A percentile compares a stretch with the other conserved stretches of the same genome.
Evolutionary conservation across 2,329 filamentous ascomycete species (phyloP).

Genomic region (Phyllosticta paracitricarpa): DNA sequence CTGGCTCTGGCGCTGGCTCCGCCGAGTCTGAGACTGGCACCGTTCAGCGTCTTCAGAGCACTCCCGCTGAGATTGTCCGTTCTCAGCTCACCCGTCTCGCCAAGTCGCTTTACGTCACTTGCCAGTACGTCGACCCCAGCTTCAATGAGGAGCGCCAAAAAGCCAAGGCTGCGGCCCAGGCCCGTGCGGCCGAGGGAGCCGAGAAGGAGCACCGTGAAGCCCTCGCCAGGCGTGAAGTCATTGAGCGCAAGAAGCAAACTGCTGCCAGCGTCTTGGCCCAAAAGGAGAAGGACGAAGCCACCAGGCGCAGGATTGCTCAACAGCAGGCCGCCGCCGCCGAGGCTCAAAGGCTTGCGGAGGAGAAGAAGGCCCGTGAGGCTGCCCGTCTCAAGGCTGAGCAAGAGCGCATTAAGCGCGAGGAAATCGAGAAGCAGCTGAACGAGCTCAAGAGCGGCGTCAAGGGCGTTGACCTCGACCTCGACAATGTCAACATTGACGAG

Average conservation of each 20-base stretch:
- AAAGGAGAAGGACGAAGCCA: constrained; percentile 87
- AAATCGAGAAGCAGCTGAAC: constrained; percentile 75
- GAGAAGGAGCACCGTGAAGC: constrained; percentile 83
- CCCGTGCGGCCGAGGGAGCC: constrained; percentile 76
- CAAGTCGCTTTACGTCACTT: constrained; percentile 84
- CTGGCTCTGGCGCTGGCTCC: constrained; percentile 74
- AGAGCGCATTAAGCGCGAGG: constrained; percentile 37
- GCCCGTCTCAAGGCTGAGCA: constrained; percentile 62
- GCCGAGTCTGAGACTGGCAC: constrained; percentile 75
- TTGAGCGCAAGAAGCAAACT: constrained; percentile 94
- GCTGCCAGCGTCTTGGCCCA: constrained; percentile 80
- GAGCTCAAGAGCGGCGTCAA: constrained; percentile 87
- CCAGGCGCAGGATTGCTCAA: constrained; percentile 74
- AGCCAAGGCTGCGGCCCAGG: constrained; percentile 69
- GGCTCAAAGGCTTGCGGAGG: constrained; percentile 76
- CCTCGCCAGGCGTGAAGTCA: constrained; percentile 76
- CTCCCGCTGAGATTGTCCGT: constrained; percentile 92
- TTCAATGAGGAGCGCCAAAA: constrained; percentile 75
- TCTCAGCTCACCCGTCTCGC: constrained; percentile 87
- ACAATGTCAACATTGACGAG: constrained; percentile 73
- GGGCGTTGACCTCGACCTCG: constrained; percentile 78
- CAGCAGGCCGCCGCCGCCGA: constrained; percentile 86
- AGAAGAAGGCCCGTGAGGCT: constrained; percentile 84
- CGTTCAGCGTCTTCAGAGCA: constrained; percentile 93
- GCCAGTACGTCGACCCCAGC: constrained; percentile 86